Evolutionary conservation across 805 yeast species (phyloP).

Genomic region (Saturnispora galanensis): DNA sequence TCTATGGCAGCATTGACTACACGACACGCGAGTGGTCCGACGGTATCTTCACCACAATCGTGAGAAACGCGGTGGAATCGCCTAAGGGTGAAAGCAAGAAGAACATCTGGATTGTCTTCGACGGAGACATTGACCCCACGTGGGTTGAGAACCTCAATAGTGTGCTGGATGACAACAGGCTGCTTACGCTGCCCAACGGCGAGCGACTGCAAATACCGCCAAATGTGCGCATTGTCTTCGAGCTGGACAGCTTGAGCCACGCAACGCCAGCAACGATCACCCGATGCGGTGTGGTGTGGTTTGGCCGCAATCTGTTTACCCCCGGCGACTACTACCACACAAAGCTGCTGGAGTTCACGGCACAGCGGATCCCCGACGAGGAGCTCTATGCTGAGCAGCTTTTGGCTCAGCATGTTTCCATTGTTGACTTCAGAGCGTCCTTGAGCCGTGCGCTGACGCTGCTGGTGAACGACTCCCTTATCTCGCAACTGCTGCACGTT

Average conservation of each 20-base stretch:
- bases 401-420: background rate
- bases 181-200: slow-evolving; percentile 80
- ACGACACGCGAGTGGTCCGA: slow-evolving; percentile 89
- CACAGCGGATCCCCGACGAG: slow-evolving; percentile 11
- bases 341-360: slow-evolving; percentile 12
- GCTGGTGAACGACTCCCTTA: background rate
- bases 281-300: slow-evolving; percentile 84
- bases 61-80: slow-evolving; percentile 49
- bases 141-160: slow-evolving; percentile 91
- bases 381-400: slow-evolving; percentile 3
- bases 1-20: slow-evolving; percentile 64
- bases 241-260: slow-evolving; percentile 51
- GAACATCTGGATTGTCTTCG: slow-evolving; percentile 71
- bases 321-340: slow-evolving; percentile 9
- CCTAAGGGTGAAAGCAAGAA: slow-evolving; percentile 48
- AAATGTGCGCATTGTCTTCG: slow-evolving; percentile 62
- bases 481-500: background rate
- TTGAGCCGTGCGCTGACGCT: slow-evolving; percentile 5
- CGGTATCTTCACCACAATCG: slow-evolving; percentile 63
- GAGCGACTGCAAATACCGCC: slow-evolving; percentile 65
- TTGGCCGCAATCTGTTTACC: slow-evolving; percentile 30
- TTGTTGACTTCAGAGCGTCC: slow-evolving; percentile 2
- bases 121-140: slow-evolving; percentile 87
- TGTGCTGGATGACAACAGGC: slow-evolving; percentile 78
- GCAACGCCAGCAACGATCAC: slow-evolving; percentile 91